A percentile compares a stretch with the other conserved stretches of the same genome.
phyloP scores from a whole-genome alignment of 345 rosid species.

The Moricandia moricandioides region DNA sequence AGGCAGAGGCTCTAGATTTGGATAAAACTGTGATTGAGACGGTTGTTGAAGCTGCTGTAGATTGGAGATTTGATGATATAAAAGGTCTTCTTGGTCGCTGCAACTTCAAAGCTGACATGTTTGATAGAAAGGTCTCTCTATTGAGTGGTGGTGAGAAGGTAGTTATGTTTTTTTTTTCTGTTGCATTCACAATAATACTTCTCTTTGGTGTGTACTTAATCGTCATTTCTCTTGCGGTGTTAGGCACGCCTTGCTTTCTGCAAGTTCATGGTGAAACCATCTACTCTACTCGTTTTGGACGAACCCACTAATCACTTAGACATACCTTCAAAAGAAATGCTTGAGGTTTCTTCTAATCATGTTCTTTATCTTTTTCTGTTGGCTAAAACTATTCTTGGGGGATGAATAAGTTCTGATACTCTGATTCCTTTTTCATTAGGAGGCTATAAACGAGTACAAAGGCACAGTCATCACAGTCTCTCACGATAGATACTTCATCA shows the following conservation, averaged over 20 bases:
- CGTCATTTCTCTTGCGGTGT: not conserved
- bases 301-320: conserved; percentile 97
- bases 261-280: conserved; percentile 93
- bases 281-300: conserved; percentile 76
- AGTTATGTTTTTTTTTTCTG: conserved; percentile 1
- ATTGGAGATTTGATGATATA: conserved; percentile 89
- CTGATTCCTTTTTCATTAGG: conserved; percentile 42
- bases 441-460: conserved; percentile 76
- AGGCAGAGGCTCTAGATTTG: conserved; percentile 95
- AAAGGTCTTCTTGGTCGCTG: conserved; percentile 98
- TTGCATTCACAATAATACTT: not conserved
- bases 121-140: conserved; percentile 80
- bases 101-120: conserved; percentile 94
- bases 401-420: not conserved
- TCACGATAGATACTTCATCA: conserved; percentile 86
- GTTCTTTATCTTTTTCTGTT: not conserved
- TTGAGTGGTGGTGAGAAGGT: conserved; percentile 95
- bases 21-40: conserved; percentile 85
- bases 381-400: not conserved
- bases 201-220: not conserved
- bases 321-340: conserved; percentile 98
- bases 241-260: conserved; percentile 94
- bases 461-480: conserved; percentile 88
- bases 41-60: conserved; percentile 83
- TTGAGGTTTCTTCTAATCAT: conserved; percentile 56